phyloP scores from a whole-genome alignment of 768 basidiomycete species.

The Tylopilus cervinicoccineus region DNA sequence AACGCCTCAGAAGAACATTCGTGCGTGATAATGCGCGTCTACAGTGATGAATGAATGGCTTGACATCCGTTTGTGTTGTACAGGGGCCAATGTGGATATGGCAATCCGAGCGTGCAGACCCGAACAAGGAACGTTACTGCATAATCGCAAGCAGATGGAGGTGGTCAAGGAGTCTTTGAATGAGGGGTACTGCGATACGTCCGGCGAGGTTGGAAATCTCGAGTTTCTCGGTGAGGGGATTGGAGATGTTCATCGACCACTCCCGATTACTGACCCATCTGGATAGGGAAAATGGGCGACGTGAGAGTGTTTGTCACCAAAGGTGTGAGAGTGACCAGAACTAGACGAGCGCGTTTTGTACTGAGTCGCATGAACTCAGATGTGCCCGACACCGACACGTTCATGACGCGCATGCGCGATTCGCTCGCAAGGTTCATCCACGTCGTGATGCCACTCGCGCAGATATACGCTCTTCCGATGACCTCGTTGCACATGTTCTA shows the following conservation, averaged over 20 bases:
- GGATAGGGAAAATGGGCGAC: background rate
- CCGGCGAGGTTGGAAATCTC: background rate
- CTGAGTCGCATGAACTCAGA: too few species aligned
- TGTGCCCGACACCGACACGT: background rate
- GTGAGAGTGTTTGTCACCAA: background rate
- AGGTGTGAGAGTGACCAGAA: background rate
- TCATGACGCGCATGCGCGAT: background rate
- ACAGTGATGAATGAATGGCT: background rate
- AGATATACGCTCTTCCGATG: background rate
- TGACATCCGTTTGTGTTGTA: background rate
- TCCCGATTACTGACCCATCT: too few species aligned
- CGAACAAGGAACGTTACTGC: background rate
- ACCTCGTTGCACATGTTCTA: background rate
- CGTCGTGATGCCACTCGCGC: background rate
- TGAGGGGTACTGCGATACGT: background rate
- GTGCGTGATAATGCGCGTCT: background rate
- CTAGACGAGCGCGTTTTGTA: too few species aligned
- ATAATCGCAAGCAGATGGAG: background rate
- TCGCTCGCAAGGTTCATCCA: background rate
- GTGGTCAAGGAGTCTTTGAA: background rate
- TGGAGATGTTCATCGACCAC: background rate
- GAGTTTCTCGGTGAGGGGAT: background rate
- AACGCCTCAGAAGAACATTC: constrained; percentile 41
- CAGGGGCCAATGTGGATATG: background rate
- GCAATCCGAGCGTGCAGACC: background rate